Percentiles rank a stretch among this genome's conserved stretches.
phyloP scores from a whole-genome alignment of 305 asterid genomes.

The Fraxinus paxiana region DNA sequence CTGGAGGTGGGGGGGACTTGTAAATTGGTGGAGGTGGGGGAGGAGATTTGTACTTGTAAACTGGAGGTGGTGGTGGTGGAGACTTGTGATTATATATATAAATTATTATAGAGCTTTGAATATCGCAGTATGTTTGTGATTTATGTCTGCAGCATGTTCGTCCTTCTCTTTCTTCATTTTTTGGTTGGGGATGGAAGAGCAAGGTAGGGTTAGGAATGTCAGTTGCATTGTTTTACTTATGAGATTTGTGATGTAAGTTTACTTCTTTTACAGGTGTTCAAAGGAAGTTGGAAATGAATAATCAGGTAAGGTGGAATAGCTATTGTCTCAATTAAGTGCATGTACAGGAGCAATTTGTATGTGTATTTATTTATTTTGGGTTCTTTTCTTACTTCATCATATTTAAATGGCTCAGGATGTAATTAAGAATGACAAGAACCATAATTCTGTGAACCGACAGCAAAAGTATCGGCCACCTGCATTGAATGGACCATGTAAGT shows the following conservation, averaged over 20 bases:
- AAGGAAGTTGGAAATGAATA: conserved; percentile 80
- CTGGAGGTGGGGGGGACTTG: conserved; percentile 15
- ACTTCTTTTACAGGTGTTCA: conserved; percentile 59
- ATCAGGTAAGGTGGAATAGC: conserved; percentile 42
- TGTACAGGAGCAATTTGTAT: not conserved
- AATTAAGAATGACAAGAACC: conserved; percentile 45
- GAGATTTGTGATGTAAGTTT: conserved; percentile 13
- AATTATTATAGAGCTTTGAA: no score
- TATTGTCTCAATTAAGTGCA: not conserved
- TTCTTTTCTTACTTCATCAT: not conserved
- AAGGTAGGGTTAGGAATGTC: not conserved
- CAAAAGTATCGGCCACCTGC: conserved; percentile 80
- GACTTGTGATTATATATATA: no score
- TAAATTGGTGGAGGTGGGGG: conserved; percentile 7
- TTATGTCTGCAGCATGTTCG: not conserved
- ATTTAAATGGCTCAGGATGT: conserved; percentile 32
- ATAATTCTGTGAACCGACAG: conserved; percentile 51
- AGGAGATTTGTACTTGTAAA: conserved; percentile 17
- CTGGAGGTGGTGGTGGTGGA: conserved; percentile 24
- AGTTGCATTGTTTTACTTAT: not conserved
- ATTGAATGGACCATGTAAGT: conserved; percentile 58
- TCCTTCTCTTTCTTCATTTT: not conserved
- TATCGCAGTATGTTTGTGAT: not conserved
- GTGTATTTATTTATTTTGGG: not conserved
- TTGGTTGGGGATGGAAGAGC: not conserved